Evolutionary conservation across 2,329 filamentous ascomycete species (phyloP).

Genomic region (Trichoderma koningiopsis): DNA sequence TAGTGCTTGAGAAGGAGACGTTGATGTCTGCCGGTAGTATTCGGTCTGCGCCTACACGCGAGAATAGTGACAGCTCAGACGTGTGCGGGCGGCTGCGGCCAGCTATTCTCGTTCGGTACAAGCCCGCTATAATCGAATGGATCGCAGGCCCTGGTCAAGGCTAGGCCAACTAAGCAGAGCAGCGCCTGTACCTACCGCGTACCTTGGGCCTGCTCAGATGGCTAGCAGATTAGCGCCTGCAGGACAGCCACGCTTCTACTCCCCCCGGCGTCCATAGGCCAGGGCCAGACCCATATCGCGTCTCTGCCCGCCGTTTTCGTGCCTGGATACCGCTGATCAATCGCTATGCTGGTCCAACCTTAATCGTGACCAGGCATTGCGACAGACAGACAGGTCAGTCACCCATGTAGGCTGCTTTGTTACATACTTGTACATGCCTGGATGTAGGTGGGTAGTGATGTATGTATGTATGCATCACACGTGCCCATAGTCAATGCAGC

Average conservation of each 20-base stretch:
- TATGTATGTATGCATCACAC: not conserved
- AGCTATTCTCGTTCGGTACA: not conserved
- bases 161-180: not conserved
- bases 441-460: too few species aligned
- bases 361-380: not conserved
- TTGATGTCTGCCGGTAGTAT: not conserved
- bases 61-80: slow-evolving; percentile 20
- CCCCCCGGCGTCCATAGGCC: slow-evolving; percentile 14
- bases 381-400: not conserved
- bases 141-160: slow-evolving; percentile 7
- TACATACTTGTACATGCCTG: not conserved
- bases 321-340: slow-evolving; percentile 11
- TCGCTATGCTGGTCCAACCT: slow-evolving; percentile 16
- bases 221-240: slow-evolving; percentile 21
- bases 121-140: not conserved
- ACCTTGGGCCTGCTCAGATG: not conserved
- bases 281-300: slow-evolving; percentile 12
- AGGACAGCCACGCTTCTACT: slow-evolving; percentile 21
- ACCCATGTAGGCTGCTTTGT: not conserved
- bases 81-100: slow-evolving; percentile 11
- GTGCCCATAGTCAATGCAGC: not conserved
- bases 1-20: not conserved
- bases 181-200: not conserved
- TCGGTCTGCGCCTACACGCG: not conserved
- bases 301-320: slow-evolving; percentile 6